These are phyloP conservation scores for Canavalia gladiata DNA, from an alignment of 306 rosid genomes.

Conservation along the genomic window DNA sequence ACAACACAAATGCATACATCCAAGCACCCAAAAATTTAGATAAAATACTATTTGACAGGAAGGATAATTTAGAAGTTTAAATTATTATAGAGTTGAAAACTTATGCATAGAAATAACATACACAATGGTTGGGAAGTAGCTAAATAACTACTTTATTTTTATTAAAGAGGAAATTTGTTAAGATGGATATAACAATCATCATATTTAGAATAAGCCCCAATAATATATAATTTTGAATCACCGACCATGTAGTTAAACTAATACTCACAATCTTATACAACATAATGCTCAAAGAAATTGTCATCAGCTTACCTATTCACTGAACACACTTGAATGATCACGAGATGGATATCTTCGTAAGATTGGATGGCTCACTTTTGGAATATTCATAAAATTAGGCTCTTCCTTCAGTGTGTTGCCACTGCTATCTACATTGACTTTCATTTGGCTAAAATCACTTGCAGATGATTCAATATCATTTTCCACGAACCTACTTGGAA, in stretches of 20 bases:
- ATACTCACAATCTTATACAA: conserved; percentile 41
- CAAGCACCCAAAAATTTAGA: conserved; percentile 11
- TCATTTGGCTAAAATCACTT: conserved; percentile 57
- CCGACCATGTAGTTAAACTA: conserved; percentile 11
- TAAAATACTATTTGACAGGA: conserved; percentile 1
- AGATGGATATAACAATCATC: not conserved
- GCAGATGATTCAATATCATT: conserved; percentile 60
- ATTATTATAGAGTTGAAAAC: not conserved
- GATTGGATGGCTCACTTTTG: conserved; percentile 52
- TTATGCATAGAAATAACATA: conserved; percentile 3
- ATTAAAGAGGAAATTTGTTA: not conserved
- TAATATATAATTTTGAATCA: not conserved
- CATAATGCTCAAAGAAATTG: not conserved
- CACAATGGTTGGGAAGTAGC: not conserved
- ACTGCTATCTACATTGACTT: conserved; percentile 54
- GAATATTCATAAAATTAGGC: conserved; percentile 53
- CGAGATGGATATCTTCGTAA: conserved; percentile 55
- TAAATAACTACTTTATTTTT: conserved; percentile 25
- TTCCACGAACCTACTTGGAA: conserved; percentile 65
- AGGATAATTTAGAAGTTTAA: conserved; percentile 33
- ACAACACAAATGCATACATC: conserved; percentile 8
- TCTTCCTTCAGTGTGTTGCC: conserved; percentile 62
- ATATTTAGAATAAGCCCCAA: not conserved
- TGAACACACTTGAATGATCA: conserved; percentile 58
- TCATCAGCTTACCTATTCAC: conserved; percentile 62